Evolutionary conservation across 257 asterid genomes (phyloP).

Genomic region (Przewalskia tangutica): DNA sequence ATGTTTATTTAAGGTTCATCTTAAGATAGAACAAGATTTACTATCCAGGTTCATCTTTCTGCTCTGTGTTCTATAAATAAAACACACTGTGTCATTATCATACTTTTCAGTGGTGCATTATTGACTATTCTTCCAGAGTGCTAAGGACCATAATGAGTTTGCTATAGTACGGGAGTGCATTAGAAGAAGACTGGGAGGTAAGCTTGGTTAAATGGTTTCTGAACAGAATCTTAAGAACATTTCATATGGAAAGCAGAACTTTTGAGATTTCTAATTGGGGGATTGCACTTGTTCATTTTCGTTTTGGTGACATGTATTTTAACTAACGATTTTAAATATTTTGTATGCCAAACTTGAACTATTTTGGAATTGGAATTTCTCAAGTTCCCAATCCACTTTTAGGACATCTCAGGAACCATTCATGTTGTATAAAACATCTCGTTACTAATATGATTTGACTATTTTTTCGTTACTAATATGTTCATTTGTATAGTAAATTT

Average conservation of each 20-base stretch:
- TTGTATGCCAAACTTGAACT: neutral
- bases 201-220: constrained; percentile 19
- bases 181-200: constrained; percentile 70
- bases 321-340: neutral
- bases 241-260: neutral
- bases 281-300: neutral
- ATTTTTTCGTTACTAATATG: too few relatives aligned
- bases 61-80: neutral
- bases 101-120: neutral
- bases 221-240: neutral
- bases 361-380: neutral
- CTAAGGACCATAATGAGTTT: constrained; percentile 87
- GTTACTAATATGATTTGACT: too few relatives aligned
- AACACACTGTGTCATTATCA: neutral
- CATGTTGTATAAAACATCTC: neutral
- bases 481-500: too few relatives aligned
- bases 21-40: constrained; percentile 73
- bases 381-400: neutral
- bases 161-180: constrained; percentile 79
- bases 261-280: neutral
- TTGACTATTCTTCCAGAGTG: constrained; percentile 29
- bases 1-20: too few relatives aligned
- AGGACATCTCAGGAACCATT: neutral
- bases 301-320: neutral
- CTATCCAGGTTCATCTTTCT: constrained; percentile 58